Conservation (phyloP, 2,329 filamentous ascomycete genomes). For the Ophiostoma perfectum region DNA sequence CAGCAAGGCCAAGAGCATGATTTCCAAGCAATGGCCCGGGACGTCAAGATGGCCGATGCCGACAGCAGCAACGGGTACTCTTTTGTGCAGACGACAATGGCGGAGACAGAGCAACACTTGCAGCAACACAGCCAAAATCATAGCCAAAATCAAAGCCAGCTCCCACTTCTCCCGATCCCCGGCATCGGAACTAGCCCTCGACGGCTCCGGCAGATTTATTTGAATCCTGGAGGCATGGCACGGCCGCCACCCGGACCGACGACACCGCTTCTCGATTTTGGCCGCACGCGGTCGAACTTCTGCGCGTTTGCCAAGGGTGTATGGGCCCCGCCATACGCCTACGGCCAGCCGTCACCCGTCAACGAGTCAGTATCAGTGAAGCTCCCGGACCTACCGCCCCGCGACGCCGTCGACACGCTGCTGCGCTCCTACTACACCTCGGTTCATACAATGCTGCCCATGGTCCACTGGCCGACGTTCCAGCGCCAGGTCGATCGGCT, state of each 20-base stretch:
- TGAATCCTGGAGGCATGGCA: not conserved
- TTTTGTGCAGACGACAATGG: not conserved
- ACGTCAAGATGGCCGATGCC: not conserved
- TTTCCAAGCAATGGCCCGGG: not conserved
- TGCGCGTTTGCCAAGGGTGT: constrained; percentile 70
- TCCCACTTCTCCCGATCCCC: not conserved
- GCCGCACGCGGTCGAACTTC: constrained; percentile 66
- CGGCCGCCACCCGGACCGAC: not conserved
- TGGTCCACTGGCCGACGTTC: constrained; percentile 85
- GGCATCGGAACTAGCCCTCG: not conserved
- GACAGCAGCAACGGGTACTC: not conserved
- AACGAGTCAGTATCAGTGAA: constrained; percentile 28
- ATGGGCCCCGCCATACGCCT: constrained; percentile 68
- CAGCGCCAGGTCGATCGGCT: constrained; percentile 68
- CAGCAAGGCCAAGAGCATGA: not conserved
- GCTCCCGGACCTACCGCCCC: constrained; percentile 61
- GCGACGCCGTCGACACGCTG: constrained; percentile 63
- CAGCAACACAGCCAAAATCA: not conserved
- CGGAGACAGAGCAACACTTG: not conserved
- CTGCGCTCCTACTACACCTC: constrained; percentile 70
- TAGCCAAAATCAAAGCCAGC: not conserved
- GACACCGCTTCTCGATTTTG: constrained; percentile 54
- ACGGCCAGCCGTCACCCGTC: constrained; percentile 40
- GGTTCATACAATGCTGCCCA: constrained; percentile 74
- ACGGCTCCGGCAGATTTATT: not conserved